Percentiles rank a stretch among this genome's conserved stretches.
phyloP scores from a whole-genome alignment of 1,284 basidiomycete genomes.

The Albatrellus sp. region DNA sequence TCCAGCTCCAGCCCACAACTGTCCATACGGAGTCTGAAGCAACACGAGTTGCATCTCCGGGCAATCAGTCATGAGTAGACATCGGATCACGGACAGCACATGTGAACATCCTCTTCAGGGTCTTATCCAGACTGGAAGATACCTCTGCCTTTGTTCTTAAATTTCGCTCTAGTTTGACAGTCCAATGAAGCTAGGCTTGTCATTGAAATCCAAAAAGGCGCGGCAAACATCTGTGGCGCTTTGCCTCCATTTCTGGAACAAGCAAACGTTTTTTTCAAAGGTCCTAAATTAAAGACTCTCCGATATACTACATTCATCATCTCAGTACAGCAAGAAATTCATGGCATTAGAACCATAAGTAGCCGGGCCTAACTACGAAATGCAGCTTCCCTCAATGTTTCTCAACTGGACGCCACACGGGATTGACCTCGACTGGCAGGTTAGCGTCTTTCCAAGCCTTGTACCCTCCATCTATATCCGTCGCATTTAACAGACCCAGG shows the following conservation, averaged over 20 bases:
- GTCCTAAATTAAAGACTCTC: not conserved
- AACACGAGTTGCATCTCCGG: no score
- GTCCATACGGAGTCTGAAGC: no score
- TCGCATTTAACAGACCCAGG: constrained; percentile 56
- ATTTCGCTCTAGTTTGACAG: no score
- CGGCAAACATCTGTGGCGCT: not conserved
- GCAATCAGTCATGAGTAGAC: no score
- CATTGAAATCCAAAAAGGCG: no score
- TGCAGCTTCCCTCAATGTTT: not conserved
- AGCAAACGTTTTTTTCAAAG: not conserved
- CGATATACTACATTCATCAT: not conserved
- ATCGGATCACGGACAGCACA: no score
- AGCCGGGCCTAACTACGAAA: not conserved
- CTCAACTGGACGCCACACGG: constrained; percentile 1
- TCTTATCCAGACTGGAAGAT: no score
- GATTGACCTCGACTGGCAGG: constrained; percentile 31
- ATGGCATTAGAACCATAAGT: not conserved
- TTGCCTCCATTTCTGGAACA: not conserved
- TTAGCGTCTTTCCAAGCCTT: constrained; percentile 56
- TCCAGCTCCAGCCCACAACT: no score
- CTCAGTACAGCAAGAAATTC: not conserved
- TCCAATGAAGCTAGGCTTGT: no score
- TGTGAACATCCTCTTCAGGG: no score
- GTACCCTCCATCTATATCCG: constrained; percentile 64
- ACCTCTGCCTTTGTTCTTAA: no score